Conservation (phyloP, 176 grass and related monocot species). For the Canna indica region DNA sequence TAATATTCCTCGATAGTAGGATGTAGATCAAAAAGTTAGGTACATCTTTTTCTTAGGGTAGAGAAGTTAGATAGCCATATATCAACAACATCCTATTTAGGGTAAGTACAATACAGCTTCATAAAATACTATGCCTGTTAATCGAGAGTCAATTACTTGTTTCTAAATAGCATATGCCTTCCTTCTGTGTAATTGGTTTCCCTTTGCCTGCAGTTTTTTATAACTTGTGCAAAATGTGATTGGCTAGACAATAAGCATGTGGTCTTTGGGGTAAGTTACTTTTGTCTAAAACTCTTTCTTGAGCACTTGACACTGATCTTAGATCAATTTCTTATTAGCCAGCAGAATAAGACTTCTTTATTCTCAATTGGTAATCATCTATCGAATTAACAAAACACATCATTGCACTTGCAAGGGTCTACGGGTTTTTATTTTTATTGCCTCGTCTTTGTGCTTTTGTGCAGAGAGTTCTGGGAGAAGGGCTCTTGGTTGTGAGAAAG, state of each 20-base stretch:
- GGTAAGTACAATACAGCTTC: background rate
- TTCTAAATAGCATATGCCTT: background rate
- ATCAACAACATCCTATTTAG: background rate
- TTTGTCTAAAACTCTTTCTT: background rate
- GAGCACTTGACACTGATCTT: background rate
- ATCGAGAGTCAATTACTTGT: background rate
- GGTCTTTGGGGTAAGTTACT: constrained; percentile 73
- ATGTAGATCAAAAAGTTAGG: background rate
- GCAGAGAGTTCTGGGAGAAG: constrained; percentile 79
- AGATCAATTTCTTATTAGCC: too few relatives aligned
- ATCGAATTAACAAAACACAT: too few relatives aligned
- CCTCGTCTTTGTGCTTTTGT: background rate
- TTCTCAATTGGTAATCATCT: too few relatives aligned
- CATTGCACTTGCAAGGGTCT: too few relatives aligned
- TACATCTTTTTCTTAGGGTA: background rate
- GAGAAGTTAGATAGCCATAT: background rate
- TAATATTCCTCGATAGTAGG: background rate
- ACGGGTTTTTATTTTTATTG: background rate
- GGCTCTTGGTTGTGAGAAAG: constrained; percentile 70
- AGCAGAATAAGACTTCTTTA: too few relatives aligned
- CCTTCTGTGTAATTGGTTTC: background rate
- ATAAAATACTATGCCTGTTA: background rate
- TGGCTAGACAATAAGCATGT: constrained; percentile 99
- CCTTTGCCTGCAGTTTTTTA: constrained; percentile 17
- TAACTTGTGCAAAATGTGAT: constrained; percentile 92